Conservation (phyloP, 2,329 filamentous ascomycete genomes). For the Fusarium sp. region DNA sequence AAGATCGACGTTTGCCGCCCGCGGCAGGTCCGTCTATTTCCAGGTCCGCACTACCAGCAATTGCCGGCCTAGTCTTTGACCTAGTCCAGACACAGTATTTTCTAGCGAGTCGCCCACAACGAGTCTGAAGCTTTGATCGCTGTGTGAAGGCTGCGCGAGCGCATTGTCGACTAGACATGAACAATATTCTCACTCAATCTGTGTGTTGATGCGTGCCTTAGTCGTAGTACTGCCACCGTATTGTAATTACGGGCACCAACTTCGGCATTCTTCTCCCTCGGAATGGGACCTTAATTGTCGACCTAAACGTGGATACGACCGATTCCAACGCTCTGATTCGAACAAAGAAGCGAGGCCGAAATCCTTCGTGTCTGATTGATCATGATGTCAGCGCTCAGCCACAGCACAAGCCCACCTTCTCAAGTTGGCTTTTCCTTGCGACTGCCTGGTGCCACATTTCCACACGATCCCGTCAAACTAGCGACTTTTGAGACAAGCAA, state of each 20-base stretch:
- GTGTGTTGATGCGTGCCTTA: not conserved
- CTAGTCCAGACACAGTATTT: constrained; percentile 29
- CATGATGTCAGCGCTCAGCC: constrained; percentile 40
- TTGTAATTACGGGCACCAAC: not conserved
- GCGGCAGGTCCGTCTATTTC: constrained; percentile 39
- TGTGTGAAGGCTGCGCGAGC: not conserved
- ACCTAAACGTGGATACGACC: constrained; percentile 11
- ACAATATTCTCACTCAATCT: not conserved
- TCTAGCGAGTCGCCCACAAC: constrained; percentile 10
- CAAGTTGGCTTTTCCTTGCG: constrained; percentile 21
- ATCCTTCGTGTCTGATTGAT: constrained; percentile 25
- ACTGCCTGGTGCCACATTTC: constrained; percentile 24
- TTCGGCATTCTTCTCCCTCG: not conserved
- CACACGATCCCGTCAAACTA: constrained; percentile 21
- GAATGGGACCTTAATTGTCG: constrained; percentile 2
- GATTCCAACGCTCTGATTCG: constrained; percentile 12
- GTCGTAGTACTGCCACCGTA: not conserved
- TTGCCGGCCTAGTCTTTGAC: constrained; percentile 32
- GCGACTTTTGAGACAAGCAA: constrained; percentile 2
- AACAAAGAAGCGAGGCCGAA: constrained; percentile 23
- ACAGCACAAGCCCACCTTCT: constrained; percentile 27
- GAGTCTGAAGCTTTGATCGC: not conserved
- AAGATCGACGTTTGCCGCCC: constrained; percentile 44
- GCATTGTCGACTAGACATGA: not conserved
- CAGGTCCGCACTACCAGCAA: constrained; percentile 35